Conservation (phyloP, 371 early-diverging fungal genomes). For the Saksenaea vasiformis region DNA sequence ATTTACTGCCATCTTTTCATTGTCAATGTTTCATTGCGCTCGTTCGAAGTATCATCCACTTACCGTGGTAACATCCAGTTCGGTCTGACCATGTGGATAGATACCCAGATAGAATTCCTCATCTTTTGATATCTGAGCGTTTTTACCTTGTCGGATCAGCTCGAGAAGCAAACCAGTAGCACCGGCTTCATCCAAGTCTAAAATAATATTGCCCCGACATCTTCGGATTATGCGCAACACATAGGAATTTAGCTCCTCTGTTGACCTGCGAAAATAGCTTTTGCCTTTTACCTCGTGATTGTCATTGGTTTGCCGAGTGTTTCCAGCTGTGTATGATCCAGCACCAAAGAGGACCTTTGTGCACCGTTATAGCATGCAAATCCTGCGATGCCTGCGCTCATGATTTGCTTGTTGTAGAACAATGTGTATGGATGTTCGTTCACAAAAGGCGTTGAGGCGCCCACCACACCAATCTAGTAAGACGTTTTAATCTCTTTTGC, state of each 20-base stretch:
- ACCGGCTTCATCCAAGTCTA: slow-evolving; percentile 64
- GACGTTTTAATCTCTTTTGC: background rate
- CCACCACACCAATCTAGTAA: slow-evolving; percentile 54
- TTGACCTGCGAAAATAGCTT: background rate
- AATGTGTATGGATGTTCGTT: slow-evolving; percentile 65
- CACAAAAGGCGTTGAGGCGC: slow-evolving; percentile 72
- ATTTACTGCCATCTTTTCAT: slow-evolving; percentile 48
- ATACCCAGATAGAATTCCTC: slow-evolving; percentile 60
- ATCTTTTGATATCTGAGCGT: slow-evolving; percentile 45
- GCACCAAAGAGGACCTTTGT: background rate
- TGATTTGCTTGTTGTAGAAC: slow-evolving; percentile 49
- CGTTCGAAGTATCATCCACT: background rate
- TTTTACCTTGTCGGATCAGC: slow-evolving; percentile 37
- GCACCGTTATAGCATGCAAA: slow-evolving; percentile 44
- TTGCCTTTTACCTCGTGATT: slow-evolving; percentile 50
- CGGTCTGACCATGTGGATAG: slow-evolving; percentile 23
- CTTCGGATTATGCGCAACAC: slow-evolving; percentile 14
- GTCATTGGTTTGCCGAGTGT: slow-evolving; percentile 55
- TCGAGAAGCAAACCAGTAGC: slow-evolving; percentile 67
- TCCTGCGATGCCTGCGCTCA: slow-evolving; percentile 66
- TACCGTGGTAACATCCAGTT: background rate
- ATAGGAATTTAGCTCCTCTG: background rate
- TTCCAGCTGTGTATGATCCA: slow-evolving; percentile 49
- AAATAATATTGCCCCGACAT: slow-evolving; percentile 75
- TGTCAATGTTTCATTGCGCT: background rate